Evolutionary conservation across 306 rosid genomes (phyloP).

Genomic region (Corylus heterophylla): DNA sequence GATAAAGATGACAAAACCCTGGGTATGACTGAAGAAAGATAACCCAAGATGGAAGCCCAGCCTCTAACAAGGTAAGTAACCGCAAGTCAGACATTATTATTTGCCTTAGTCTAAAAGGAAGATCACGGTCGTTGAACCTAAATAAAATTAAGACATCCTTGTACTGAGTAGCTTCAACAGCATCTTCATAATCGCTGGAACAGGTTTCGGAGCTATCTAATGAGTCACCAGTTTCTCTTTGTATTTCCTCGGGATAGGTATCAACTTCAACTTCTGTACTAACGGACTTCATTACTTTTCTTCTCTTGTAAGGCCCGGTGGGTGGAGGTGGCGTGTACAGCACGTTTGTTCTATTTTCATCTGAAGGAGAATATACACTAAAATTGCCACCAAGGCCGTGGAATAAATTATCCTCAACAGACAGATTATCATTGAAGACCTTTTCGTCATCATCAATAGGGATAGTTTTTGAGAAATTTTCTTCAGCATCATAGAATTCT

Average conservation of each 20-base stretch:
- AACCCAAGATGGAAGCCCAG: conserved; percentile 98
- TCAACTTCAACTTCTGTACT: conserved; percentile 41
- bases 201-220: conserved; percentile 31
- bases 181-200: conserved; percentile 40
- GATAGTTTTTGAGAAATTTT: conserved; percentile 37
- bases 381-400: conserved; percentile 30
- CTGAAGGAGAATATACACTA: conserved; percentile 32
- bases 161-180: conserved; percentile 65
- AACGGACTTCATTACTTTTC: conserved; percentile 51
- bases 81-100: conserved; percentile 78
- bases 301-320: conserved; percentile 77
- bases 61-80: conserved; percentile 87
- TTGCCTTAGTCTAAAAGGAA: conserved; percentile 74
- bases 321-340: conserved; percentile 73
- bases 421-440: conserved; percentile 25
- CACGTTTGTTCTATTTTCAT: conserved; percentile 26
- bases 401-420: conserved; percentile 38
- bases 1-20: conserved; percentile 82
- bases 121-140: conserved; percentile 80
- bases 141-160: conserved; percentile 68
- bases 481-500: conserved; percentile 72
- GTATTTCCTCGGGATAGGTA: conserved; percentile 34
- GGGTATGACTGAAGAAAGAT: conserved; percentile 98
- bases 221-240: conserved; percentile 26
- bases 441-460: conserved; percentile 42